phyloP scores from a whole-genome alignment of 1,284 basidiomycete species.

The Austroboletus olivaceoglutinosus region DNA sequence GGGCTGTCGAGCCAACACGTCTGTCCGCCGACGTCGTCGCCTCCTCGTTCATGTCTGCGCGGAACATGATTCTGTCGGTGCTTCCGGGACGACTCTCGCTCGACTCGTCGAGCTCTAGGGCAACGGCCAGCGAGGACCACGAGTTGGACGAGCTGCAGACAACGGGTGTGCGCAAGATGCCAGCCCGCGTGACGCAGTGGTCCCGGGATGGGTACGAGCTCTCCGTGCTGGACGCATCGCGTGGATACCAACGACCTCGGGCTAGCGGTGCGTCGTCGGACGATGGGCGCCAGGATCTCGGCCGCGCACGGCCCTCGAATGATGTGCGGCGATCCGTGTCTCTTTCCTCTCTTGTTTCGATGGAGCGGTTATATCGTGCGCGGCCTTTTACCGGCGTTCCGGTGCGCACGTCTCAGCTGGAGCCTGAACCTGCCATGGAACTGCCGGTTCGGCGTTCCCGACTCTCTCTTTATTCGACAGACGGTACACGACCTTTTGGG shows the following conservation, averaged over 20 bases:
- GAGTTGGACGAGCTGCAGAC: slow-evolving; percentile 25
- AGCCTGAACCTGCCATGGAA: slow-evolving; percentile 35
- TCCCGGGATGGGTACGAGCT: slow-evolving; percentile 17
- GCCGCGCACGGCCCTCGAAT: not conserved
- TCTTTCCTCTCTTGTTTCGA: not conserved
- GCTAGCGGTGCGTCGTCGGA: not conserved
- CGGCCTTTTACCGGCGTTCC: slow-evolving; percentile 24
- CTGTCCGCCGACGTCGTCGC: slow-evolving; percentile 9
- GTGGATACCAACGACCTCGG: not conserved
- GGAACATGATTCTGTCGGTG: slow-evolving; percentile 25
- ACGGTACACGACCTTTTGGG: not conserved
- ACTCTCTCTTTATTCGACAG: not conserved
- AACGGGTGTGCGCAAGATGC: not conserved
- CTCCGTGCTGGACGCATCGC: slow-evolving; percentile 10
- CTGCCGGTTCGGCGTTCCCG: slow-evolving; percentile 18
- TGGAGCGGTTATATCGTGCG: slow-evolving; percentile 1
- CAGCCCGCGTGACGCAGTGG: not conserved
- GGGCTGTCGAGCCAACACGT: not conserved
- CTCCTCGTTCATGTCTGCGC: slow-evolving; percentile 24
- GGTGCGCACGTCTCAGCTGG: slow-evolving; percentile 34
- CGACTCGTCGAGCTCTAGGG: slow-evolving; percentile 31
- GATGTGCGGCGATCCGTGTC: not conserved
- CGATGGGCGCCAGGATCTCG: not conserved
- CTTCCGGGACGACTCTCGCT: slow-evolving; percentile 33
- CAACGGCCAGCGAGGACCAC: slow-evolving; percentile 31